Conservation (phyloP, 495 filamentous ascomycete genomes). For the Rhypophila decipiens region DNA sequence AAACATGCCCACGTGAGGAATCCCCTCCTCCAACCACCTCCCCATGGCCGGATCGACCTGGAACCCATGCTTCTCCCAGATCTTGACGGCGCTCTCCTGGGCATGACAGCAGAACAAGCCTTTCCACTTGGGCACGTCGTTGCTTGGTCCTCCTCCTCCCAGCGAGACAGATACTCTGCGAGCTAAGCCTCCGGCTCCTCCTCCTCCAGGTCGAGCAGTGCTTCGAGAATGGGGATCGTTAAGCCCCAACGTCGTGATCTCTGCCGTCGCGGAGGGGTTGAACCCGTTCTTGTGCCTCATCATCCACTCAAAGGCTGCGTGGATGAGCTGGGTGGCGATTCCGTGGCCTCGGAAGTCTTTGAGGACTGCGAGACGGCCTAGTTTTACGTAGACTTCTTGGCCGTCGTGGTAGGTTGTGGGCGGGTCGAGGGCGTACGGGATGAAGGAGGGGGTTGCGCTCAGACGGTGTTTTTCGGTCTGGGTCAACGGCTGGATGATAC, state of each 20-base stretch:
- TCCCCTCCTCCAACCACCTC: slow-evolving; percentile 76
- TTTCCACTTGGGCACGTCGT: slow-evolving; percentile 48
- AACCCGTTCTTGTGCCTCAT: slow-evolving; percentile 44
- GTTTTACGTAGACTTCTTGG: slow-evolving; percentile 67
- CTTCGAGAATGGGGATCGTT: no score
- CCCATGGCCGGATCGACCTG: slow-evolving; percentile 62
- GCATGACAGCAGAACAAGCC: slow-evolving; percentile 72
- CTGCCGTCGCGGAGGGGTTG: slow-evolving; percentile 39
- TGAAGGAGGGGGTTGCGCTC: not conserved
- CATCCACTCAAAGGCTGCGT: slow-evolving; percentile 58
- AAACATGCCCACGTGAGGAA: slow-evolving; percentile 80
- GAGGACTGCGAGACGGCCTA: slow-evolving; percentile 68
- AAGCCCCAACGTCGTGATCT: no score
- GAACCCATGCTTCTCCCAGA: slow-evolving; percentile 66
- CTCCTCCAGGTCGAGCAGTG: no score
- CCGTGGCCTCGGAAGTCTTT: slow-evolving; percentile 55
- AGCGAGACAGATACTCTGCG: no score
- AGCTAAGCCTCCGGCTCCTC: no score
- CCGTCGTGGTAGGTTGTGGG: slow-evolving; percentile 45
- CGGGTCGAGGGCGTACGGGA: slow-evolving; percentile 31
- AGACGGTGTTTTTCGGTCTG: not conserved
- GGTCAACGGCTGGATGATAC: not conserved
- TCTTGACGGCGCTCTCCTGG: slow-evolving; percentile 51
- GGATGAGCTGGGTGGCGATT: slow-evolving; percentile 56
- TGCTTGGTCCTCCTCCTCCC: slow-evolving; percentile 9